These are phyloP conservation scores for Neonectria sp. DNA, from an alignment of 2,329 filamentous ascomycete genomes.

Conservation along the genomic window DNA sequence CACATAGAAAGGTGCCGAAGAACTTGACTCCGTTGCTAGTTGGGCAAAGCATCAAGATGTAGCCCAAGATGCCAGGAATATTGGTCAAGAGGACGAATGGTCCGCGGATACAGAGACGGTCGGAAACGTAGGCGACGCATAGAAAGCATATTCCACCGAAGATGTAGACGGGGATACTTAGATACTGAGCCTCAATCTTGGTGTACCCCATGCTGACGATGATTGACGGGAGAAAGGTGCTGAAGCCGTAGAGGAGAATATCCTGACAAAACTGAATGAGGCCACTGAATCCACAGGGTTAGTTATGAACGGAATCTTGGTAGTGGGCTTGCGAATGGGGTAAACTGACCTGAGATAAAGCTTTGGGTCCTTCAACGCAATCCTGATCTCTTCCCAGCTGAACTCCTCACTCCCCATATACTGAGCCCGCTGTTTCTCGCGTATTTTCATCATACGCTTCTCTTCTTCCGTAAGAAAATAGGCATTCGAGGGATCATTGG, in stretches of 20 bases:
- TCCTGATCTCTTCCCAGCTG: conserved; percentile 64
- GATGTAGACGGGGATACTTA: conserved; percentile 71
- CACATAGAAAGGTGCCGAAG: conserved; percentile 65
- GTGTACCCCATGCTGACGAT: conserved; percentile 66
- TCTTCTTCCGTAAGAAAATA: conserved; percentile 22
- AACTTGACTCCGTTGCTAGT: conserved; percentile 65
- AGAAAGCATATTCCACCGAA: conserved; percentile 64
- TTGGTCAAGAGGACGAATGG: conserved; percentile 71
- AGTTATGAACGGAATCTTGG: not conserved
- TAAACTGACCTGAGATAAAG: conserved; percentile 60
- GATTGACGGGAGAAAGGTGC: conserved; percentile 71
- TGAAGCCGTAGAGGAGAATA: conserved; percentile 70
- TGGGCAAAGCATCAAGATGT: conserved; percentile 63
- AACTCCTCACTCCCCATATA: conserved; percentile 67
- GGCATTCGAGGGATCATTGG: conserved; percentile 18
- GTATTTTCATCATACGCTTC: conserved; percentile 19
- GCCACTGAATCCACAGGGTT: conserved; percentile 41
- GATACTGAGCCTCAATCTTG: conserved; percentile 65
- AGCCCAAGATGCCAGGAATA: conserved; percentile 63
- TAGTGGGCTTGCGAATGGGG: not conserved
- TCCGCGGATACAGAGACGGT: conserved; percentile 53
- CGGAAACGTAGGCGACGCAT: conserved; percentile 61
- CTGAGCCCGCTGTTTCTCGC: conserved; percentile 14
- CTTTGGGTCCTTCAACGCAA: conserved; percentile 65
- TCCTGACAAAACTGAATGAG: conserved; percentile 67